Evolutionary conservation across 805 yeast genomes (phyloP).

Genomic region (Metschnikowia reukaufii): DNA sequence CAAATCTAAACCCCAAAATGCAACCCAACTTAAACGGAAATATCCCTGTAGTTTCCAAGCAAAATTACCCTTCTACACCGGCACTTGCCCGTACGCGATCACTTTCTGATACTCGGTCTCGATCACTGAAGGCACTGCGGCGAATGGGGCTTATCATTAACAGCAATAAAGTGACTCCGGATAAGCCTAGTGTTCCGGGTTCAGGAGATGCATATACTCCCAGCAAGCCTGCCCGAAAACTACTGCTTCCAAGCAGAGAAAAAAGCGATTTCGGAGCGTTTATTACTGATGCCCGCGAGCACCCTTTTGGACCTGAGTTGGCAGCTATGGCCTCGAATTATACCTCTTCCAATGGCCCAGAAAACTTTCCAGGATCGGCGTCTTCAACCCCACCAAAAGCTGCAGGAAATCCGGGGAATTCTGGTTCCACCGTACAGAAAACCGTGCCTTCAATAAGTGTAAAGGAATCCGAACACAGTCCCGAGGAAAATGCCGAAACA

Average conservation of each 20-base stretch:
- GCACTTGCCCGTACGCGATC: constrained; percentile 29
- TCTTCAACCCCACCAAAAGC: no score
- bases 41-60: neutral
- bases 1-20: neutral
- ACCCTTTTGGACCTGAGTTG: constrained; percentile 23
- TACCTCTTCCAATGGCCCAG: neutral
- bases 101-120: constrained; percentile 39
- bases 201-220: constrained; percentile 10
- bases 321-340: constrained; percentile 12
- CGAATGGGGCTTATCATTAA: constrained; percentile 74
- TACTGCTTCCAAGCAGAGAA: constrained; percentile 13
- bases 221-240: constrained; percentile 19
- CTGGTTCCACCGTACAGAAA: neutral
- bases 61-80: constrained; percentile 13
- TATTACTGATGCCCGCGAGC: neutral
- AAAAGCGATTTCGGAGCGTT: constrained; percentile 1
- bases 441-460: neutral
- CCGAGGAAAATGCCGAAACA: constrained; percentile 25
- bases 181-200: neutral
- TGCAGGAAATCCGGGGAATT: no score
- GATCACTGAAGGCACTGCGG: constrained; percentile 63
- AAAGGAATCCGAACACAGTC: neutral
- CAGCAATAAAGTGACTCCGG: constrained; percentile 25
- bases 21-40: neutral
- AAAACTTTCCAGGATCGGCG: no score